Evolutionary conservation across 306 rosid species (phyloP).

Genomic region (Pterocarpus macrocarpus): DNA sequence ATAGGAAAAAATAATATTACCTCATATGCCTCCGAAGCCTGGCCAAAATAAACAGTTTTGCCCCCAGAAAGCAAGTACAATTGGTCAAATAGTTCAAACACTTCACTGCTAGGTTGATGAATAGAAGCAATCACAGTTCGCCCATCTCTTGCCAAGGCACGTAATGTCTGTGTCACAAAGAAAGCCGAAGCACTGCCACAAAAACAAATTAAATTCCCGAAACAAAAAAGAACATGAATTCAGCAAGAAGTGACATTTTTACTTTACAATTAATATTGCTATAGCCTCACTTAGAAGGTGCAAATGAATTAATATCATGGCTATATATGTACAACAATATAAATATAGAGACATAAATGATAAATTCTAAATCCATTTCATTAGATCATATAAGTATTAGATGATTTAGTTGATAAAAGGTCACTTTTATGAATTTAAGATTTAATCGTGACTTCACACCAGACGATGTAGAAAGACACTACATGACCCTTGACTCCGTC

Average conservation of each 20-base stretch:
- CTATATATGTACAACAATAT: constrained; percentile 1
- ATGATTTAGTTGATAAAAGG: background rate
- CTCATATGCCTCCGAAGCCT: constrained; percentile 95
- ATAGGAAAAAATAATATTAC: constrained; percentile 45
- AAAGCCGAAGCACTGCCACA: constrained; percentile 94
- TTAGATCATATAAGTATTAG: background rate
- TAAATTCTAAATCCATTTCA: background rate
- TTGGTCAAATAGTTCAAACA: constrained; percentile 92
- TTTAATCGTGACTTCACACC: background rate
- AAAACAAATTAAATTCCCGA: constrained; percentile 13
- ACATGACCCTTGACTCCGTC: constrained; percentile 8
- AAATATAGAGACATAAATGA: background rate
- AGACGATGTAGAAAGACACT: constrained; percentile 5
- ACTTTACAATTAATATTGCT: background rate
- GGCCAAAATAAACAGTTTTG: constrained; percentile 94
- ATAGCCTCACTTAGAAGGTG: background rate
- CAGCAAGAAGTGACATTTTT: background rate
- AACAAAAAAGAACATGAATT: background rate
- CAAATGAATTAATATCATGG: background rate
- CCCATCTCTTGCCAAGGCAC: constrained; percentile 89
- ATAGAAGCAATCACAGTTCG: constrained; percentile 96
- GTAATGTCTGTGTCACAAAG: constrained; percentile 91
- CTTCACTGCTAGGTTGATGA: constrained; percentile 99
- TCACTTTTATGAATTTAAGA: background rate
- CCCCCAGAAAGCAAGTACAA: constrained; percentile 92